phyloP scores from a whole-genome alignment of 2,329 filamentous ascomycete genomes.

The Pseudogymnoascus sp. region DNA sequence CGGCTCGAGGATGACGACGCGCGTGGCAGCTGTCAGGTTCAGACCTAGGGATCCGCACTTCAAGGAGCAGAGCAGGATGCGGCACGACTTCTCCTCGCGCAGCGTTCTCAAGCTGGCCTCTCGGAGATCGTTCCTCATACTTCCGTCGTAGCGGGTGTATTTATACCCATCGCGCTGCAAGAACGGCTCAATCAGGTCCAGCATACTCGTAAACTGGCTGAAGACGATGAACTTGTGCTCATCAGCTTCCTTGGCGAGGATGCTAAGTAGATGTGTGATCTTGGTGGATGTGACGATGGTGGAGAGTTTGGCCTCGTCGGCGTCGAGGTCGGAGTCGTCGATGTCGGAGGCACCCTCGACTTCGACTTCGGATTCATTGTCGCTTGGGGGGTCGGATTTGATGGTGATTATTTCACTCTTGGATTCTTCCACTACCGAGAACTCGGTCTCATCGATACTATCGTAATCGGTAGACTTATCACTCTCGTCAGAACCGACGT shows the following conservation, averaged over 20 bases:
- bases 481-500: conserved; percentile 53
- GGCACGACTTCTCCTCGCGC: conserved; percentile 63
- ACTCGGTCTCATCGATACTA: not conserved
- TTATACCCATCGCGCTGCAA: conserved; percentile 64
- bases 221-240: conserved; percentile 98
- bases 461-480: conserved; percentile 31
- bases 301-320: conserved; percentile 36
- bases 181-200: conserved; percentile 92
- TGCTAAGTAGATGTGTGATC: conserved; percentile 74
- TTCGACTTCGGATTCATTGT: conserved; percentile 33
- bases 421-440: not conserved
- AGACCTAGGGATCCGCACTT: conserved; percentile 90
- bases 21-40: conserved; percentile 86
- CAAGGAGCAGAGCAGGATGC: conserved; percentile 84
- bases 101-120: conserved; percentile 77
- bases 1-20: conserved; percentile 90
- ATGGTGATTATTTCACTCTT: not conserved
- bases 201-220: conserved; percentile 96
- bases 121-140: conserved; percentile 87
- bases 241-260: conserved; percentile 68
- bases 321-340: conserved; percentile 29
- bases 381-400: conserved; percentile 22
- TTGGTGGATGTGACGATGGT: conserved; percentile 72
- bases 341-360: conserved; percentile 34
- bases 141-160: conserved; percentile 86